These are phyloP conservation scores for Boletus barrowsii DNA, from an alignment of 768 basidiomycete species.

Conservation along the genomic window DNA sequence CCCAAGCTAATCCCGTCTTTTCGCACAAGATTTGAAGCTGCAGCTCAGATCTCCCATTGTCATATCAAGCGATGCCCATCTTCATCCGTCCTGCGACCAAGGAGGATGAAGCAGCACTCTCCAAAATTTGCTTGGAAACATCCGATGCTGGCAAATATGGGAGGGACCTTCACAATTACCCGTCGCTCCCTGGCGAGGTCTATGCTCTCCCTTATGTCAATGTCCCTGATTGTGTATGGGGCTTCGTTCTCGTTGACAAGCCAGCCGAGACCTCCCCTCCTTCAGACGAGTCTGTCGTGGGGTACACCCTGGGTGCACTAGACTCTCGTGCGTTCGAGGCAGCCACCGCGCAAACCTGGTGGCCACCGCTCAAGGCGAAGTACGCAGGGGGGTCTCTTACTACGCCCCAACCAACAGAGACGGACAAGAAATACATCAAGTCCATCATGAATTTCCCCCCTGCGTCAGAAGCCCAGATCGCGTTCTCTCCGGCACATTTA, in stretches of 20 bases:
- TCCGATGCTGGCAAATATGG: slow-evolving; percentile 69
- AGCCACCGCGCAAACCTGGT: slow-evolving; percentile 57
- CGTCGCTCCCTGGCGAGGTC: slow-evolving; percentile 65
- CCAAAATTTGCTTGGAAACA: slow-evolving; percentile 72
- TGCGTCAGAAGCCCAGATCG: slow-evolving; percentile 51
- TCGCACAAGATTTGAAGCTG: not conserved
- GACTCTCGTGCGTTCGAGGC: slow-evolving; percentile 67
- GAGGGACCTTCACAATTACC: slow-evolving; percentile 54
- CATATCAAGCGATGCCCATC: slow-evolving; percentile 31
- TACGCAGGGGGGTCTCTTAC: slow-evolving; percentile 39
- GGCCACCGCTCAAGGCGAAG: slow-evolving; percentile 55
- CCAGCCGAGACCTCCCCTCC: slow-evolving; percentile 16
- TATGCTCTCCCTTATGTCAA: slow-evolving; percentile 77
- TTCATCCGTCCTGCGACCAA: slow-evolving; percentile 55
- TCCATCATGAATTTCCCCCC: slow-evolving; percentile 35
- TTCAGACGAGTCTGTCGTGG: slow-evolving; percentile 50
- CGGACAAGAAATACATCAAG: slow-evolving; percentile 32
- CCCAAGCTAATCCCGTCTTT: not conserved
- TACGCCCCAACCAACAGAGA: slow-evolving; percentile 16
- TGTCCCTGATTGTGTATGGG: slow-evolving; percentile 59
- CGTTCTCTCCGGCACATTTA: slow-evolving; percentile 69
- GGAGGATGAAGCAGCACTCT: slow-evolving; percentile 55
- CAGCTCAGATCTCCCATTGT: not conserved
- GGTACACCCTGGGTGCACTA: slow-evolving; percentile 65
- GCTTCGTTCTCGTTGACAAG: slow-evolving; percentile 66